Evolutionary conservation across 345 rosid genomes (phyloP).

Genomic region (Lepidium didymum): DNA sequence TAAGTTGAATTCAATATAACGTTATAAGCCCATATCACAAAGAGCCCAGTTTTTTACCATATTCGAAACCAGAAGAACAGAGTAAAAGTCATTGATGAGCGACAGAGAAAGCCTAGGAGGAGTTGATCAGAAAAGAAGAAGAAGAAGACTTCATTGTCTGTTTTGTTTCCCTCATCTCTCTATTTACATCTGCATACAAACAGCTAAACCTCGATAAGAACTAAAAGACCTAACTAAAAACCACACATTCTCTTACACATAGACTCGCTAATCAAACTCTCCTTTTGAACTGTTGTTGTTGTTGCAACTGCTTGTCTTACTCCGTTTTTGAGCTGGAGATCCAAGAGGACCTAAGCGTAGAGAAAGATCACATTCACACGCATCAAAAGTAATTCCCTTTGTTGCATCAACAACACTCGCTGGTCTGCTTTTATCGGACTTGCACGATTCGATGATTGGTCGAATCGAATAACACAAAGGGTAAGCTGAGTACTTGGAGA

Average conservation of each 20-base stretch:
- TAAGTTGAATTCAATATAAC: neutral
- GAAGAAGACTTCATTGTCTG: neutral
- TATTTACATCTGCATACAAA: slow-evolving; percentile 10
- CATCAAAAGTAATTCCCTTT: slow-evolving; percentile 3
- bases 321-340: slow-evolving; percentile 26
- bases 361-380: slow-evolving; percentile 78
- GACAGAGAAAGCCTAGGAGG: too few relatives aligned
- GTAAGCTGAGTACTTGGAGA: slow-evolving; percentile 20
- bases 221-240: neutral
- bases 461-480: slow-evolving; percentile 18
- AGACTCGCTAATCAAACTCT: neutral
- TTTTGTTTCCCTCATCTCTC: neutral
- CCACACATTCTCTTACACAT: neutral
- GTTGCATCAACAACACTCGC: slow-evolving; percentile 1
- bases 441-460: neutral
- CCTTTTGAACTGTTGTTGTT: slow-evolving; percentile 1
- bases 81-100: neutral
- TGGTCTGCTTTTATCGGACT: slow-evolving; percentile 11
- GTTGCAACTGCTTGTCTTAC: slow-evolving; percentile 12
- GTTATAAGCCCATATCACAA: neutral
- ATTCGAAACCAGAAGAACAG: neutral
- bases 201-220: slow-evolving; percentile 5
- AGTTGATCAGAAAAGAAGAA: neutral
- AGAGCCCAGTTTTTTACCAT: neutral
- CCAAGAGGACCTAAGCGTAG: slow-evolving; percentile 62